Evolutionary conservation across 176 grass and related monocot genomes (phyloP), one percentile per base, ranked within the genome.

Genomic region (Leersia perrieri): DNA sequence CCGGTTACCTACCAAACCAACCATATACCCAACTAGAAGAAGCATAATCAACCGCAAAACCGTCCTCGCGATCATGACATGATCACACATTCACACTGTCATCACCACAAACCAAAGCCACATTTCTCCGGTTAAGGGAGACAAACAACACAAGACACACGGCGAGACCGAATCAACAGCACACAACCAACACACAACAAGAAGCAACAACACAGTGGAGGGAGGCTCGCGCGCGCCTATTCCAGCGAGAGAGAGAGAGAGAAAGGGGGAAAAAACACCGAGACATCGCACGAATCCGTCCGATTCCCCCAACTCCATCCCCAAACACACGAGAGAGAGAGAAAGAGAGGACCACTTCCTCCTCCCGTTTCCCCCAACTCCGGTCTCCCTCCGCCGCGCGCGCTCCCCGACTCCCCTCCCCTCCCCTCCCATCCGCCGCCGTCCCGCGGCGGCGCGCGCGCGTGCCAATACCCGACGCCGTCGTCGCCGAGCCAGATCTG

Each of bases 261-360:
- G 5, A 5, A 29, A 29, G 23, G 9, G 1, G 31, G 2, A 18
- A 70, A 68, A 69, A 30, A 34, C 6, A 70, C 33, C 4, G 22
- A n/a, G n/a, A 3, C 26, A 7, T 35, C 61, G 32, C 60, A 20
- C 38, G 61, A 31, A 49, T 11, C 18, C 60, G 4, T 35, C 78
- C 29, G n/a, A n/a, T n/a, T 33, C 25, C 44, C 80, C 22, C 41
- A 89, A 89, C 69, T 12, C 61, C 13, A n/a, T n/a, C n/a, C n/a
- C n/a, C n/a, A n/a, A n/a, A n/a, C n/a, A n/a, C n/a, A n/a, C n/a
- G n/a, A n/a, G n/a, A n/a, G n/a, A n/a, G n/a, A n/a, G n/a, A n/a
- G n/a, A n/a, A n/a, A n/a, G 75, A 71, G 62, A 88, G 87, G 82
- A 84, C 82, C 76, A 70, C 82, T 80, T 76, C 76, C 63, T 18